These are phyloP conservation scores for Micromonas pusilla DNA, from an alignment of 139 green algal genomes.

Conservation along the genomic window DNA sequence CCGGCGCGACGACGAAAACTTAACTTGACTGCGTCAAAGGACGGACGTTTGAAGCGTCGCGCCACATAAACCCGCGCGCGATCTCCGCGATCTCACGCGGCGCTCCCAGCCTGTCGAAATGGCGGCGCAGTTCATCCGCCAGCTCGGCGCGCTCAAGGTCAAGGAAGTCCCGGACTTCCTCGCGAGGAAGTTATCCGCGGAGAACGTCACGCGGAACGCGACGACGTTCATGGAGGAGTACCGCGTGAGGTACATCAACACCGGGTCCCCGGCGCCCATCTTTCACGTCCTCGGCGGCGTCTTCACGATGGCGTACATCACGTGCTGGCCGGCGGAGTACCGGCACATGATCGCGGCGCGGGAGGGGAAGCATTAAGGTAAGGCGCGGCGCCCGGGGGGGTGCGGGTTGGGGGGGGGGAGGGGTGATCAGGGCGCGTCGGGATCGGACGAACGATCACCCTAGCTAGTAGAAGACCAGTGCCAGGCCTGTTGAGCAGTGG, in stretches of 20 bases:
- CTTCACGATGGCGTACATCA: slow-evolving; percentile 12
- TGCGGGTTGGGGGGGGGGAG: not conserved
- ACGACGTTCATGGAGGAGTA: not conserved
- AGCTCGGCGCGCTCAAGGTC: too few relatives aligned
- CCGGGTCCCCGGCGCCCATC: not conserved
- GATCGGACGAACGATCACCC: not conserved
- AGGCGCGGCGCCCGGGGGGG: not conserved
- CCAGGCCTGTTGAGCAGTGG: not conserved
- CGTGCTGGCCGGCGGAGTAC: not conserved
- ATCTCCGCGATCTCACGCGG: too few relatives aligned
- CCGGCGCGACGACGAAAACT: too few relatives aligned
- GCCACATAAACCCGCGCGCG: too few relatives aligned
- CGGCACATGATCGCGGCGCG: not conserved
- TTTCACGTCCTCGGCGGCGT: slow-evolving; percentile 9
- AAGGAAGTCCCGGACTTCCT: not conserved
- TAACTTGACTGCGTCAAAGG: too few relatives aligned
- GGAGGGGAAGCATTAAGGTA: not conserved
- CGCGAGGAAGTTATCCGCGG: not conserved
- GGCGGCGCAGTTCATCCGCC: too few relatives aligned
- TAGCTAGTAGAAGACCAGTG: not conserved
- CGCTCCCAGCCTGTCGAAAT: too few relatives aligned
- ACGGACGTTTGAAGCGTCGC: too few relatives aligned
- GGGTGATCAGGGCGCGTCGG: too few relatives aligned
- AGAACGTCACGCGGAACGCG: not conserved
- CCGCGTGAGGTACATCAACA: slow-evolving; percentile 4